Conservation (phyloP, 768 basidiomycete genomes). For the Tylopilus sp. region DNA sequence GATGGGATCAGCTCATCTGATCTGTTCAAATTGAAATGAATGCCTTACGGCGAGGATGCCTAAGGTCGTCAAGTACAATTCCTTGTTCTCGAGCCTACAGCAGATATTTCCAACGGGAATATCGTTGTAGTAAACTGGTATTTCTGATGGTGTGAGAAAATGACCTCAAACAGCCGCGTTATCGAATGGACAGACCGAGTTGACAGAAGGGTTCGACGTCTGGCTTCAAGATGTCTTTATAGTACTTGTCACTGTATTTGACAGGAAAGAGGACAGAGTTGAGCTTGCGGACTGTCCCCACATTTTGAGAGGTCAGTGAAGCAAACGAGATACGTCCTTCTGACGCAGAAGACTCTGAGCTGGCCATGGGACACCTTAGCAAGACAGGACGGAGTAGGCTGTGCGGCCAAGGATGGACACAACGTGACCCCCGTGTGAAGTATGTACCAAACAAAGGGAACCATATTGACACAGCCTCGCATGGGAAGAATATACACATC, state of each 20-base stretch:
- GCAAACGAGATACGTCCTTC: conserved; percentile 60
- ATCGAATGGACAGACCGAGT: conserved; percentile 58
- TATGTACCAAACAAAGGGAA: not conserved
- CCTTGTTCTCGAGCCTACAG: conserved; percentile 72
- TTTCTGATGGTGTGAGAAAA: conserved; percentile 26
- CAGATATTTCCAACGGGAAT: conserved; percentile 87
- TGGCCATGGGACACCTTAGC: conserved; percentile 19
- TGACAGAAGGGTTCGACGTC: conserved; percentile 86
- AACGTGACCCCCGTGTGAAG: conserved; percentile 27
- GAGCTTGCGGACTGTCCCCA: conserved; percentile 63
- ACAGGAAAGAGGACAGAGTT: conserved; percentile 85
- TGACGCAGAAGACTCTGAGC: conserved; percentile 16
- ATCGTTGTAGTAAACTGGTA: conserved; percentile 87
- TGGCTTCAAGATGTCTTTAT: conserved; percentile 69
- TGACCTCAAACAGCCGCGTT: conserved; percentile 7
- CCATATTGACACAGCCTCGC: conserved; percentile 8
- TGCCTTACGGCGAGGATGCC: conserved; percentile 78
- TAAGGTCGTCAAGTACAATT: conserved; percentile 84
- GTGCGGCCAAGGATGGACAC: conserved; percentile 10
- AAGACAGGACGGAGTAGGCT: conserved; percentile 6
- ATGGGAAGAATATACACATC: conserved; percentile 4
- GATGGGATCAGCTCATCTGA: conserved; percentile 12
- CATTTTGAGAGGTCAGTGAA: conserved; percentile 74
- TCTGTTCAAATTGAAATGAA: conserved; percentile 7
- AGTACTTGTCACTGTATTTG: conserved; percentile 86